A percentile compares a stretch with the other conserved stretches of the same genome.
phyloP scores from a whole-genome alignment of 805 yeast genomes.

The Lipomyces spencermartinsiae region DNA sequence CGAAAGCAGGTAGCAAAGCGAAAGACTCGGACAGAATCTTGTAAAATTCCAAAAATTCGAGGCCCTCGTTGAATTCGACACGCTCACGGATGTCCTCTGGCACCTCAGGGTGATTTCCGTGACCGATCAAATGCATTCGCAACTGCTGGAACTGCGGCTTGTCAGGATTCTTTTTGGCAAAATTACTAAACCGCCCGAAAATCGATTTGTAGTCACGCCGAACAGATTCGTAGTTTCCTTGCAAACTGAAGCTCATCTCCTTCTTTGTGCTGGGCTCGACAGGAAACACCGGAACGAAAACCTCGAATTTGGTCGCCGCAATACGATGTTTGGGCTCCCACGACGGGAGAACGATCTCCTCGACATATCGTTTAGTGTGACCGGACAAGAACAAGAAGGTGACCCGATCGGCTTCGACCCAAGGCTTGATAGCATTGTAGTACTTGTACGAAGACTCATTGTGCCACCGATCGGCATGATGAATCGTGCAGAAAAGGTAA shows the following conservation, averaged over 20 bases:
- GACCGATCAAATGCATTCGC: slow-evolving; percentile 36
- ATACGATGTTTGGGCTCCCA: slow-evolving; percentile 31
- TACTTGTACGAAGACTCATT: slow-evolving; percentile 26
- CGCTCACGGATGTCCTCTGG: slow-evolving; percentile 26
- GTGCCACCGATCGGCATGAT: slow-evolving; percentile 38
- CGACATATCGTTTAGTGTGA: slow-evolving; percentile 32
- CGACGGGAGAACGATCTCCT: slow-evolving; percentile 28
- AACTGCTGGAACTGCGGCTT: slow-evolving; percentile 25
- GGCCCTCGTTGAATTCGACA: slow-evolving; percentile 37
- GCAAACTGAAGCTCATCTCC: slow-evolving; percentile 33
- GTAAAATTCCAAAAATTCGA: slow-evolving; percentile 35
- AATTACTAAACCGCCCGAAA: slow-evolving; percentile 30
- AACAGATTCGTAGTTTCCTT: slow-evolving; percentile 37
- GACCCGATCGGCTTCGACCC: slow-evolving; percentile 34
- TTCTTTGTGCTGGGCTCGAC: slow-evolving; percentile 32
- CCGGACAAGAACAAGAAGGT: slow-evolving; percentile 35
- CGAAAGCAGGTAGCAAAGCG: slow-evolving; percentile 37
- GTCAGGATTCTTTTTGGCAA: slow-evolving; percentile 22
- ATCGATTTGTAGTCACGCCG: slow-evolving; percentile 37
- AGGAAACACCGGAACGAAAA: slow-evolving; percentile 39
- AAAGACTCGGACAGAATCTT: slow-evolving; percentile 32
- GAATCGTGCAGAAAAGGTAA: slow-evolving; percentile 35
- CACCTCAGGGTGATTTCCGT: slow-evolving; percentile 35
- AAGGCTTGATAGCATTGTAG: slow-evolving; percentile 33
- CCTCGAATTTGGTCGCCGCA: slow-evolving; percentile 19